Conservation (phyloP, 2,329 filamentous ascomycete species). For the Coniochaeta prunicola region DNA sequence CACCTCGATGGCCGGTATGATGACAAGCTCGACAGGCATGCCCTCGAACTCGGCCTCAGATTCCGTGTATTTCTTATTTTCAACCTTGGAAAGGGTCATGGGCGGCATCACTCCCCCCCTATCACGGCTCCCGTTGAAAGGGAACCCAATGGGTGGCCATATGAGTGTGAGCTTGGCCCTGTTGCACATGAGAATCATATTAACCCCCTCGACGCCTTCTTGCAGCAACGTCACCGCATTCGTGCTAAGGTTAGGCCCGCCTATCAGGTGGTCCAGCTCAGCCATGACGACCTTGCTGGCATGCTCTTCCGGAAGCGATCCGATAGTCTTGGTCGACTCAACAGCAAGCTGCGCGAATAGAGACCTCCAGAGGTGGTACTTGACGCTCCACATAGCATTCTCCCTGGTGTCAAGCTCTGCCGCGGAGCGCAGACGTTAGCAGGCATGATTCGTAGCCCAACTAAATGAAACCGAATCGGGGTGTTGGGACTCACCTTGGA, state of each 20-base stretch:
- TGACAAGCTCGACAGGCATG: neutral
- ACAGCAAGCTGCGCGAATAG: neutral
- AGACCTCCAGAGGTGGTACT: neutral
- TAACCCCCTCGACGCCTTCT: neutral
- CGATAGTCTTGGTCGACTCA: neutral
- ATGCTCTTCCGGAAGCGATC: neutral
- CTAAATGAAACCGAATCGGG: neutral
- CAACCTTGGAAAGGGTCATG: neutral
- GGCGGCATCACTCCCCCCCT: neutral
- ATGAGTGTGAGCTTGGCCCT: neutral
- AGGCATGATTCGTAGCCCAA: neutral
- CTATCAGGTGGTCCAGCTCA: neutral
- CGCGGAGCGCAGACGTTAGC: neutral
- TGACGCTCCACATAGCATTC: neutral
- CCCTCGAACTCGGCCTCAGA: neutral
- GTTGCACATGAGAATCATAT: neutral
- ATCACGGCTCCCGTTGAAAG: neutral
- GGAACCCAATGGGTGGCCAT: neutral
- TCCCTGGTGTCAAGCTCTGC: neutral
- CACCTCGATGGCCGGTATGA: neutral
- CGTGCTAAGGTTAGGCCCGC: neutral
- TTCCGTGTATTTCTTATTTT: neutral
- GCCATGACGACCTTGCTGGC: neutral
- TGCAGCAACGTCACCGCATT: neutral
- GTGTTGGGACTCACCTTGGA: neutral